Conservation (phyloP, 768 basidiomycete species). For the Serendipita indica region DNA sequence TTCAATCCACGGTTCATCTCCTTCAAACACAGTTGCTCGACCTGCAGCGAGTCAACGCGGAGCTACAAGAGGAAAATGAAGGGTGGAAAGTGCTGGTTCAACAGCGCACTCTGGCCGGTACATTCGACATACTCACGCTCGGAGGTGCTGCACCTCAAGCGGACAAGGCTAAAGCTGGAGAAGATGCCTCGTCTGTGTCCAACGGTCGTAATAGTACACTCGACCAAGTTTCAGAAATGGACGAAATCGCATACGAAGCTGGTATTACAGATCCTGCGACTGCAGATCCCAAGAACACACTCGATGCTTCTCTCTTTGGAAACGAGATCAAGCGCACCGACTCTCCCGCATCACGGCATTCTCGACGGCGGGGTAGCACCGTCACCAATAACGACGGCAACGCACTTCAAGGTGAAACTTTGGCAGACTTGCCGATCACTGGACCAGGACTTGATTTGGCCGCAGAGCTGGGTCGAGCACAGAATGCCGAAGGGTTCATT, state of each 20-base stretch:
- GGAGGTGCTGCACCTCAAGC: conserved; percentile 27
- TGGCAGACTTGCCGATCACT: conserved; percentile 74
- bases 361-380: conserved; percentile 28
- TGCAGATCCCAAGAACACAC: neutral
- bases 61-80: conserved; percentile 90
- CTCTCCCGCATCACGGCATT: conserved; percentile 26
- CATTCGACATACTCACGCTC: conserved; percentile 61
- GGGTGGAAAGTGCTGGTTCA: conserved; percentile 87
- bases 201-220: neutral
- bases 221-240: conserved; percentile 24
- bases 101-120: conserved; percentile 82
- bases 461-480: conserved; percentile 80
- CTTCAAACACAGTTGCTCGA: conserved; percentile 76
- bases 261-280: conserved; percentile 23
- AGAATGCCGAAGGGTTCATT: conserved; percentile 63
- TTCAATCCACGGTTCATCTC: conserved; percentile 73
- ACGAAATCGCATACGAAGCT: conserved; percentile 33
- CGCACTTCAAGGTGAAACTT: conserved; percentile 54
- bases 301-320: conserved; percentile 10
- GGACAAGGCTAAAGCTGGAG: conserved; percentile 27
- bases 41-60: conserved; percentile 73
- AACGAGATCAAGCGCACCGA: conserved; percentile 22
- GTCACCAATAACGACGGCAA: conserved; percentile 25
- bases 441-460: conserved; percentile 83
- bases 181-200: conserved; percentile 23